Evolutionary conservation across 441 rosid genomes (phyloP).

Genomic region (Euphorbia schlechtendalii): DNA sequence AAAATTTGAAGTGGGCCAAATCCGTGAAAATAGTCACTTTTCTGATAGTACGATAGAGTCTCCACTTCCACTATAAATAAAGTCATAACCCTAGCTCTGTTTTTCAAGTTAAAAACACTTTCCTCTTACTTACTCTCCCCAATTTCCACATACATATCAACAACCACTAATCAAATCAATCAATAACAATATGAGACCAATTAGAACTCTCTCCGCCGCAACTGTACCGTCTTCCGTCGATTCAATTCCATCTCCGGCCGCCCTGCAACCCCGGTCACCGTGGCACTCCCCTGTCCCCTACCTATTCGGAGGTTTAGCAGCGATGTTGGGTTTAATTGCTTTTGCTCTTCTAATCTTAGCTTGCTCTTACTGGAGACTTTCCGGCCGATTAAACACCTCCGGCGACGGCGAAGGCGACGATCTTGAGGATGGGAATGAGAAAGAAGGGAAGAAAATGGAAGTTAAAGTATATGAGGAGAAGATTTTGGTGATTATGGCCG

Average conservation of each 20-base stretch:
- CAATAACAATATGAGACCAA: conserved; percentile 34
- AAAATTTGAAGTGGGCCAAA: too few species aligned
- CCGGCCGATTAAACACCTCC: conserved; percentile 45
- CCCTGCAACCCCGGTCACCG: conserved; percentile 37
- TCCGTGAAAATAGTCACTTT: neutral
- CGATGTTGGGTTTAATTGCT: conserved; percentile 86
- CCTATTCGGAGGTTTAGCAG: conserved; percentile 89
- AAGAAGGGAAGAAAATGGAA: conserved; percentile 24
- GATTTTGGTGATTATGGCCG: conserved; percentile 87
- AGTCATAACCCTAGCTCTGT: neutral
- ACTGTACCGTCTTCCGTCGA: conserved; percentile 2
- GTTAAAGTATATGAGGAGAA: conserved; percentile 41
- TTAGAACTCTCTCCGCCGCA: conserved; percentile 18
- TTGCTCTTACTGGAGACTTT: conserved; percentile 89
- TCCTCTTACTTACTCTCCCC: neutral
- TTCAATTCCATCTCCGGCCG: conserved; percentile 18
- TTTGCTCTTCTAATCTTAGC: conserved; percentile 81
- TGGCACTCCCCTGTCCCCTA: conserved; percentile 97
- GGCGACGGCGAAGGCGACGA: conserved; percentile 32
- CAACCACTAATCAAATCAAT: neutral
- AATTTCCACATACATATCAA: neutral
- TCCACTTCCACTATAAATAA: conserved; percentile 24
- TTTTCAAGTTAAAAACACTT: conserved; percentile 5
- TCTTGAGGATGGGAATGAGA: conserved; percentile 48
- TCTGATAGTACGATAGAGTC: neutral